These are phyloP conservation scores for Podospora didyma DNA, from an alignment of 495 filamentous ascomycete genomes.

Conservation along the genomic window DNA sequence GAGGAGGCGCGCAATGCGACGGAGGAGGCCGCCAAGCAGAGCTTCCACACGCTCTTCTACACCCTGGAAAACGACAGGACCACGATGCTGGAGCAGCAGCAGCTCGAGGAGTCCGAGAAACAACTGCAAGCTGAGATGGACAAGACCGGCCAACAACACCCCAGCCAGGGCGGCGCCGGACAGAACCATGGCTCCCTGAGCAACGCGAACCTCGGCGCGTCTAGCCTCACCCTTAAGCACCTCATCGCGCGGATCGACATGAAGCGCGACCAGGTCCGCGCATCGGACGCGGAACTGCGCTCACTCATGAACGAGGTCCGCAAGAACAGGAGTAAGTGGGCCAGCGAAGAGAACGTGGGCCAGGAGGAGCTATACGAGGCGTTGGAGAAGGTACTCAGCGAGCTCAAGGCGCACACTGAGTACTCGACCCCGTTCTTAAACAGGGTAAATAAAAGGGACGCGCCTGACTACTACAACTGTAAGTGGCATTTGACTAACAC, in stretches of 20 bases:
- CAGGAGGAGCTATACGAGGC: constrained; percentile 98
- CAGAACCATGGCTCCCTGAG: constrained; percentile 78
- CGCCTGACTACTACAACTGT: constrained; percentile 90
- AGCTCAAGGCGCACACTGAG: constrained; percentile 94
- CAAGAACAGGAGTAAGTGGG: constrained; percentile 98
- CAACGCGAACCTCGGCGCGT: constrained; percentile 90
- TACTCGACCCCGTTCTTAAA: constrained; percentile 91
- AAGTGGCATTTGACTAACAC: constrained; percentile 29
- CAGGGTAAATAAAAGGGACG: constrained; percentile 91
- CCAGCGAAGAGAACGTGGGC: constrained; percentile 91
- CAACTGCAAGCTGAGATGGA: constrained; percentile 94
- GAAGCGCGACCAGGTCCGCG: constrained; percentile 79
- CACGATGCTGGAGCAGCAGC: constrained; percentile 96
- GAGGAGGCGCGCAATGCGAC: constrained; percentile 92
- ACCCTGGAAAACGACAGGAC: constrained; percentile 91
- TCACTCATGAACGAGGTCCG: constrained; percentile 93
- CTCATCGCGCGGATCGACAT: constrained; percentile 92
- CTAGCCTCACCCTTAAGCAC: constrained; percentile 94
- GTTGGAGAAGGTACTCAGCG: constrained; percentile 89
- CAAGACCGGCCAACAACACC: constrained; percentile 48
- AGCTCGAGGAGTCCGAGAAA: constrained; percentile 91
- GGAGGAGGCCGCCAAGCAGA: constrained; percentile 82
- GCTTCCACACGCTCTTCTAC: constrained; percentile 88
- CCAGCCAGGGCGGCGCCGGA: constrained; percentile 42
- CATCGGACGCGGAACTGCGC: constrained; percentile 88